Percentiles rank a stretch among this genome's conserved stretches.
phyloP scores from a whole-genome alignment of 1,139 yeast genomes.

The Sugiyamaella novakii region DNA sequence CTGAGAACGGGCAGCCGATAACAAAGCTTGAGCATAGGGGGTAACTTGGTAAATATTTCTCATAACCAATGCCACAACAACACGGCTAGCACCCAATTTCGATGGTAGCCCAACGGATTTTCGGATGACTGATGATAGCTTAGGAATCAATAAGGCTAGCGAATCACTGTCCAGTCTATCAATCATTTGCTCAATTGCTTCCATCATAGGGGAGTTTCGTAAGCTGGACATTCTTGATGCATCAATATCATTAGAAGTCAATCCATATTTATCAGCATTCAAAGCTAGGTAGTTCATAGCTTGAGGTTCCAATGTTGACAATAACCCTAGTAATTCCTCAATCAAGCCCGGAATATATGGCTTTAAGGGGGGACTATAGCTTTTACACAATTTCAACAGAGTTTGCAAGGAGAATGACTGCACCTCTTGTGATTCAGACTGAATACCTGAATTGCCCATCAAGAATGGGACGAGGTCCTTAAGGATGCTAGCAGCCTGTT shows the following conservation, averaged over 20 bases:
- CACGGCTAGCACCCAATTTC: constrained; percentile 82
- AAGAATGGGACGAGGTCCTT: constrained; percentile 73
- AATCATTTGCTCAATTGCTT: constrained; percentile 72
- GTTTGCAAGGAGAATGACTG: constrained; percentile 75
- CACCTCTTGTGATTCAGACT: constrained; percentile 86
- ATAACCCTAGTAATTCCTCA: constrained; percentile 65
- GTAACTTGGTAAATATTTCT: constrained; percentile 57
- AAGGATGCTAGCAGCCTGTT: constrained; percentile 56
- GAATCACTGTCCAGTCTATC: constrained; percentile 46
- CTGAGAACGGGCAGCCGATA: constrained; percentile 61
- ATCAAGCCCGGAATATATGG: constrained; percentile 71
- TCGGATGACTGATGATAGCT: constrained; percentile 54
- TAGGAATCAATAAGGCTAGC: constrained; percentile 56
- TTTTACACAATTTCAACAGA: constrained; percentile 66
- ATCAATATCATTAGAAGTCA: constrained; percentile 73
- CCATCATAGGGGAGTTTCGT: constrained; percentile 86
- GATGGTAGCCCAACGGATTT: constrained; percentile 88
- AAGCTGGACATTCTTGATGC: constrained; percentile 73
- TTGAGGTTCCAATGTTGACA: constrained; percentile 92
- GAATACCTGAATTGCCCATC: constrained; percentile 73
- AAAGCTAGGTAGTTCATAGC: constrained; percentile 80
- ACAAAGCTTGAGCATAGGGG: constrained; percentile 64
- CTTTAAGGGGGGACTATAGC: constrained; percentile 59
- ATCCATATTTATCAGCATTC: constrained; percentile 85
- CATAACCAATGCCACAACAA: constrained; percentile 64